Conservation (phyloP, 202 grass and related monocot genomes). For the Hordeum pubiflorum region DNA sequence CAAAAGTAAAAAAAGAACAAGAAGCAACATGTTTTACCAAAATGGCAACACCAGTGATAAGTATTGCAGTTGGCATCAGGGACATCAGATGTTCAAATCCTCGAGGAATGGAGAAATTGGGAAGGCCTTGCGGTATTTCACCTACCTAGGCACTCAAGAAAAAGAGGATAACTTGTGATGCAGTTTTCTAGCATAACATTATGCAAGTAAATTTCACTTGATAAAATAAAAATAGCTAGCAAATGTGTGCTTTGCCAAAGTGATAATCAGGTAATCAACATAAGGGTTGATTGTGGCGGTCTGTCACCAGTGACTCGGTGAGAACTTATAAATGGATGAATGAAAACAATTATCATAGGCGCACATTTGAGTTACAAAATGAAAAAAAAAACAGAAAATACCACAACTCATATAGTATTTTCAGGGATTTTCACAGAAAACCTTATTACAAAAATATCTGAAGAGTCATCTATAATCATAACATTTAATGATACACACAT, state of each 20-base stretch:
- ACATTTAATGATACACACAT: background rate
- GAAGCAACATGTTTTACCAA: constrained; percentile 43
- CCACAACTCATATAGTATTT: background rate
- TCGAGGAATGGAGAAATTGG: constrained; percentile 70
- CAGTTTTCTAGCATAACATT: background rate
- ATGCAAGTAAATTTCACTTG: background rate
- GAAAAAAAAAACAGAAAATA: background rate
- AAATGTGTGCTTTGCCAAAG: background rate
- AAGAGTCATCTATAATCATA: background rate
- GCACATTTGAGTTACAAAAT: background rate
- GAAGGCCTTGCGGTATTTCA: constrained; percentile 98
- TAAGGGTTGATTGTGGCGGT: background rate
- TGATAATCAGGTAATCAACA: background rate
- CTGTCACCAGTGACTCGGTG: background rate
- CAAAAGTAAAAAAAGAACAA: background rate
- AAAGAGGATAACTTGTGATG: background rate
- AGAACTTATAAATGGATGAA: background rate
- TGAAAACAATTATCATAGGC: background rate
- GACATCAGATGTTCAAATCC: constrained; percentile 71
- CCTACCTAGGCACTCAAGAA: constrained; percentile 59
- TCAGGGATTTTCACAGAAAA: background rate
- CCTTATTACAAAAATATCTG: background rate
- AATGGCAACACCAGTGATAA: constrained; percentile 98
- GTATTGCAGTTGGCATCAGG: constrained; percentile 75
- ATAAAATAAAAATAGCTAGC: background rate